phyloP scores from a whole-genome alignment of 768 basidiomycete genomes.

The Hydnum rufescens region DNA sequence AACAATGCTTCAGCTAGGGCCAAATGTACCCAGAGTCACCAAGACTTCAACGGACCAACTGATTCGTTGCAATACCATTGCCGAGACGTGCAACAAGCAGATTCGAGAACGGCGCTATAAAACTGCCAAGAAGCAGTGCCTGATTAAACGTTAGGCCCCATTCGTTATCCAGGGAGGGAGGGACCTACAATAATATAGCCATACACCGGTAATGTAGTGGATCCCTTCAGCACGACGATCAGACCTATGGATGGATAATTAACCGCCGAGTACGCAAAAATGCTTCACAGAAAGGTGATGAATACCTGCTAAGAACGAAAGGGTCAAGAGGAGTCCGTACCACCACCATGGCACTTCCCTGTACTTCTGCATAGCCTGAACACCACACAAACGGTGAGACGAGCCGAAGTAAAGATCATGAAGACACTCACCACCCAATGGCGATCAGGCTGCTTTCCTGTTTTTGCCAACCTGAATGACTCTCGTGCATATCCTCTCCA shows the following conservation, averaged over 20 bases:
- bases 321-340: constrained; percentile 29
- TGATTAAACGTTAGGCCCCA: background rate
- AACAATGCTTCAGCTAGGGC: background rate
- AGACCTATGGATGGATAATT: constrained; percentile 22
- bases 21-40: no score
- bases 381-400: background rate
- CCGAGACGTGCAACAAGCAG: constrained; percentile 39
- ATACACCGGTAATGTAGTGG: constrained; percentile 45
- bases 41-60: constrained; percentile 17
- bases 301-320: constrained; percentile 36
- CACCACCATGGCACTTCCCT: constrained; percentile 42
- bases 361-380: constrained; percentile 36
- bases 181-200: constrained; percentile 29
- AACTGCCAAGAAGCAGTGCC: constrained; percentile 8
- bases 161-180: background rate
- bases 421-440: constrained; percentile 28
- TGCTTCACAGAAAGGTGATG: constrained; percentile 4
- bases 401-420: background rate
- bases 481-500: constrained; percentile 32
- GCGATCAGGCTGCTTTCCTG: constrained; percentile 31
- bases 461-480: constrained; percentile 30
- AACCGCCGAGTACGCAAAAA: background rate
- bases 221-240: constrained; percentile 35
- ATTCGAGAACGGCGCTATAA: constrained; percentile 33
- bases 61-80: constrained; percentile 37